Conservation (phyloP, 2,329 filamentous ascomycete species). For the Colletotrichum camelliae region DNA sequence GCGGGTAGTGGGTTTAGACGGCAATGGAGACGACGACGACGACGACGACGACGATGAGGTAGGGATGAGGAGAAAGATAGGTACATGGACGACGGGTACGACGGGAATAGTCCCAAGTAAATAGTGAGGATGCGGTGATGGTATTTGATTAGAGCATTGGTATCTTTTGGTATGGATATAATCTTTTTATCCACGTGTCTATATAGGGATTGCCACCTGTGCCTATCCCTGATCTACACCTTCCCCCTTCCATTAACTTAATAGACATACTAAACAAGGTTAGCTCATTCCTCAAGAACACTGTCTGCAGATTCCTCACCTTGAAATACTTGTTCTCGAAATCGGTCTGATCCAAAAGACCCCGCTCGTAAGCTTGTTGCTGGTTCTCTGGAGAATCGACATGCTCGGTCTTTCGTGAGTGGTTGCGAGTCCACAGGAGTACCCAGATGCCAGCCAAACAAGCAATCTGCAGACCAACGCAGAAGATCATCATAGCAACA, state of each 20-base stretch:
- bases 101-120: no score
- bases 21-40: no score
- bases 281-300: neutral
- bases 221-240: no score
- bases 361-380: neutral
- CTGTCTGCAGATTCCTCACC: neutral
- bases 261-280: neutral
- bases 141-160: no score
- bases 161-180: no score
- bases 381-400: neutral
- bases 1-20: no score
- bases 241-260: neutral
- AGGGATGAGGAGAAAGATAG: no score
- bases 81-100: no score
- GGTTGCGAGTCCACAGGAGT: constrained; percentile 4
- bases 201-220: no score
- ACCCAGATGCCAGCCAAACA: neutral
- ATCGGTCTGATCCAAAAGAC: constrained; percentile 6
- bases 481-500: constrained; percentile 28
- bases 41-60: no score
- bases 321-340: constrained; percentile 15
- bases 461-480: constrained; percentile 8
- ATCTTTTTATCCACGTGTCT: no score
- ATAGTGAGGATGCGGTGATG: no score
- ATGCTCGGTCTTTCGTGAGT: neutral